phyloP scores from a whole-genome alignment of 345 rosid genomes.

The Populus deltoides region DNA sequence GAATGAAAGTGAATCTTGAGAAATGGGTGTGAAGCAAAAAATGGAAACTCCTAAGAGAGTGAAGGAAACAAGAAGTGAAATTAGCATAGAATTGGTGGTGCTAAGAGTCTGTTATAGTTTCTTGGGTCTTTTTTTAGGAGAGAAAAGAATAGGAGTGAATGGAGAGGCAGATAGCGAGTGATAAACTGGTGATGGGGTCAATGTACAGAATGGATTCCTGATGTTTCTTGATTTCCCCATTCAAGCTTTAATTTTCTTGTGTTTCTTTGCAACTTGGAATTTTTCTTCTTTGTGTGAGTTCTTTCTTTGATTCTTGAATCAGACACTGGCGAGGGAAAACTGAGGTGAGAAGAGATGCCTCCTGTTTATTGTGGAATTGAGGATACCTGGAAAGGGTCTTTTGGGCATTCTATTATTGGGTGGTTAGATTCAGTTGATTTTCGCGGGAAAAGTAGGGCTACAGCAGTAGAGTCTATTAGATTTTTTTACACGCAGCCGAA shows the following conservation, averaged over 20 bases:
- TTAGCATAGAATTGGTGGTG: conserved; percentile 35
- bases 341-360: neutral
- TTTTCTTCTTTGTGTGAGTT: neutral
- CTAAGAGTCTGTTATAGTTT: conserved; percentile 24
- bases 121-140: conserved; percentile 50
- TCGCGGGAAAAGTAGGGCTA: conserved; percentile 22
- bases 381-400: neutral
- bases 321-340: neutral
- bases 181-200: conserved; percentile 40
- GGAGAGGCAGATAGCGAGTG: conserved; percentile 37
- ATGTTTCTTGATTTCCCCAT: conserved; percentile 57
- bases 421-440: conserved; percentile 15
- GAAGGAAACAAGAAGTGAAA: conserved; percentile 45
- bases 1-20: conserved; percentile 26
- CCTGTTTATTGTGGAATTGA: neutral
- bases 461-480: no score
- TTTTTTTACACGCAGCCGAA: no score
- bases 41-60: conserved; percentile 45
- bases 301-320: neutral
- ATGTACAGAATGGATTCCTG: conserved; percentile 40
- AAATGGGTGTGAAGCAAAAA: conserved; percentile 30
- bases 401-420: neutral
- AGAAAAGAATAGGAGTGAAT: conserved; percentile 35
- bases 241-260: conserved; percentile 12
- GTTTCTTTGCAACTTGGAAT: neutral